Conservation (phyloP, 2,329 filamentous ascomycete genomes). For the Helotiales sp. region DNA sequence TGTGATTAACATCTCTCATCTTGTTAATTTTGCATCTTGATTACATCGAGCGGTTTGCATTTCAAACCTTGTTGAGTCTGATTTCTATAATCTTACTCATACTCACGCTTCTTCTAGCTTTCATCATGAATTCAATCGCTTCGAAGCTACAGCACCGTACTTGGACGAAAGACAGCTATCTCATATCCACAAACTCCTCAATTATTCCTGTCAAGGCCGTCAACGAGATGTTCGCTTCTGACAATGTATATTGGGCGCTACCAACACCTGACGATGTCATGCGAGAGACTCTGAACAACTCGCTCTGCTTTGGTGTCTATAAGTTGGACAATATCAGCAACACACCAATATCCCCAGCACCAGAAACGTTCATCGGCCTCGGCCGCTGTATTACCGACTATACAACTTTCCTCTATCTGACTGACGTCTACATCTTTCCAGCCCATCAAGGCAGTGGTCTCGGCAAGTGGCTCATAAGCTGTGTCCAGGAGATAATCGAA, state of each 20-base stretch:
- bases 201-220: slow-evolving; percentile 54
- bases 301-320: slow-evolving; percentile 60
- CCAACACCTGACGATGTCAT: slow-evolving; percentile 48
- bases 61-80: no score
- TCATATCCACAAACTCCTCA: slow-evolving; percentile 59
- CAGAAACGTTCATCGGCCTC: slow-evolving; percentile 47
- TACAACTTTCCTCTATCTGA: slow-evolving; percentile 66
- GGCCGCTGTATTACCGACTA: slow-evolving; percentile 66
- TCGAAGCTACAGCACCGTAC: slow-evolving; percentile 1
- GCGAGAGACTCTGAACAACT: slow-evolving; percentile 53
- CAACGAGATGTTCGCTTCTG: slow-evolving; percentile 53
- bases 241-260: slow-evolving; percentile 62
- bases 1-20: no score
- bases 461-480: slow-evolving; percentile 63
- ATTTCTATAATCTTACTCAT: background rate
- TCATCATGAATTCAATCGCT: background rate
- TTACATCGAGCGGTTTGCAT: no score
- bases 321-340: slow-evolving; percentile 30
- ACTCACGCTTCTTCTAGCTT: background rate
- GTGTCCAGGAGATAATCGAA: slow-evolving; percentile 55
- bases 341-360: slow-evolving; percentile 18
- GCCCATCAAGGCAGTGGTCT: slow-evolving; percentile 60
- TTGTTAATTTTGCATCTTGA: no score
- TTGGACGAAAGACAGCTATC: slow-evolving; percentile 54
- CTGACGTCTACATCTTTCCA: slow-evolving; percentile 64